Conservation (phyloP, 2,329 filamentous ascomycete species). For the Alternaria hordeiaustralica region DNA sequence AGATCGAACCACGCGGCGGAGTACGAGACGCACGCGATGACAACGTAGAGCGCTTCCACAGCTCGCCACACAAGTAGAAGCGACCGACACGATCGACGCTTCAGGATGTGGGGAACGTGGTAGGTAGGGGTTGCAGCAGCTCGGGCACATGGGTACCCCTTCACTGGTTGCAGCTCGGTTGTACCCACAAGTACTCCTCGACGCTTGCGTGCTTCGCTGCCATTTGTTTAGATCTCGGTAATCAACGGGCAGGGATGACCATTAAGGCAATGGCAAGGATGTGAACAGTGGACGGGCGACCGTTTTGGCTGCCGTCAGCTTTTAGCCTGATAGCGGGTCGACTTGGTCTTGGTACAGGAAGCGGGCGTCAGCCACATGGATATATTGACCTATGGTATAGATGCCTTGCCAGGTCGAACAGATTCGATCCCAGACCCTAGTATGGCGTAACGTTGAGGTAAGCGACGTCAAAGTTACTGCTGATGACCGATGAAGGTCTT, state of each 20-base stretch:
- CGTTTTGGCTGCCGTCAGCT: constrained; percentile 23
- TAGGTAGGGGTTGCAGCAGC: constrained; percentile 20
- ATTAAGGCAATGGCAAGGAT: constrained; percentile 24
- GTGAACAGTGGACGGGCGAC: constrained; percentile 24
- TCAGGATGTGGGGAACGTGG: constrained; percentile 41
- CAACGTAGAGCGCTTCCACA: constrained; percentile 23
- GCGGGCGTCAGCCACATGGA: constrained; percentile 27
- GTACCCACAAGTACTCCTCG: constrained; percentile 37
- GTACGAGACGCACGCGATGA: constrained; percentile 22
- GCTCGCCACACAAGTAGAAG: constrained; percentile 24
- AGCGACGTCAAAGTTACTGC: constrained; percentile 18
- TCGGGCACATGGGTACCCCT: constrained; percentile 28
- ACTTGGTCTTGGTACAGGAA: constrained; percentile 22
- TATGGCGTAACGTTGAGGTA: constrained; percentile 16
- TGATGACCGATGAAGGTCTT: constrained; percentile 9
- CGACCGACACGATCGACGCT: constrained; percentile 36
- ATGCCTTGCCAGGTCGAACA: constrained; percentile 15
- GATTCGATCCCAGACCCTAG: constrained; percentile 22
- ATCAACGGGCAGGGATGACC: constrained; percentile 19
- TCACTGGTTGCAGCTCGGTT: constrained; percentile 17
- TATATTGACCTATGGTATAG: constrained; percentile 33
- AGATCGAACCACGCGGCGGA: constrained; percentile 22
- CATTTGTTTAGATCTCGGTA: constrained; percentile 29
- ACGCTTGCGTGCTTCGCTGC: constrained; percentile 15
- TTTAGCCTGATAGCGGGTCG: constrained; percentile 38